Conservation (phyloP, 768 basidiomycete species). For the Psilocybe subaeruginosa region DNA sequence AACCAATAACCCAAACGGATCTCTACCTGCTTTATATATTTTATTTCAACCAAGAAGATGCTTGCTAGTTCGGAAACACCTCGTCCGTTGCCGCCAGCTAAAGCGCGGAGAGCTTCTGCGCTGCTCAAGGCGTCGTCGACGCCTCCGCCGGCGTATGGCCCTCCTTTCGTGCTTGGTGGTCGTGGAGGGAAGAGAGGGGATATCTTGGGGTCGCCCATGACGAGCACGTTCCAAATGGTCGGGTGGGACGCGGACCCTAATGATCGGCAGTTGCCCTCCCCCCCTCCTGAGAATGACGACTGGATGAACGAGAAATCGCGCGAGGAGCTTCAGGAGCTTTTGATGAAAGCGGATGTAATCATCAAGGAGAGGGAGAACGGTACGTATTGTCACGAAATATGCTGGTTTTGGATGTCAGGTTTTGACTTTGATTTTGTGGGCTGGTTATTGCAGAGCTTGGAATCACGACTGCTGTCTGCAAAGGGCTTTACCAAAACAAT, state of each 20-base stretch:
- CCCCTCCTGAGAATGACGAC: constrained; percentile 15
- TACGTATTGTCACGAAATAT: constrained; percentile 27
- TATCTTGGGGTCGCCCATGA: constrained; percentile 30
- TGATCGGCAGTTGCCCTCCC: constrained; percentile 13
- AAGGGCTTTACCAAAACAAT: constrained; percentile 72
- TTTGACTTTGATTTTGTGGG: not conserved
- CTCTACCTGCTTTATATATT: not conserved
- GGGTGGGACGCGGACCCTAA: constrained; percentile 19
- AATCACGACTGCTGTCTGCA: constrained; percentile 68
- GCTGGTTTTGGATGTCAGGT: not conserved
- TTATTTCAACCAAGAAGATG: constrained; percentile 23
- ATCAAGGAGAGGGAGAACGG: constrained; percentile 81
- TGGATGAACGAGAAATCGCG: constrained; percentile 59
- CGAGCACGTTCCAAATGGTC: constrained; percentile 28
- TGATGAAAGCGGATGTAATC: constrained; percentile 72
- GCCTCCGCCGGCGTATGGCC: constrained; percentile 62
- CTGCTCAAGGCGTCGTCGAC: constrained; percentile 33
- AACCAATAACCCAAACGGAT: constrained; percentile 1
- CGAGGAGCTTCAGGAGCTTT: constrained; percentile 70
- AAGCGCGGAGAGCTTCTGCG: constrained; percentile 53
- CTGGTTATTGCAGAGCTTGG: constrained; percentile 54
- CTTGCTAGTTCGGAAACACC: constrained; percentile 50
- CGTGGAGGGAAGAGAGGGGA: constrained; percentile 17
- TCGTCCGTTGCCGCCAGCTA: constrained; percentile 74
- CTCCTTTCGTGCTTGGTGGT: constrained; percentile 37